Conservation (phyloP, 1,139 yeast species). For the Kurtzmaniella quercitrusa region DNA sequence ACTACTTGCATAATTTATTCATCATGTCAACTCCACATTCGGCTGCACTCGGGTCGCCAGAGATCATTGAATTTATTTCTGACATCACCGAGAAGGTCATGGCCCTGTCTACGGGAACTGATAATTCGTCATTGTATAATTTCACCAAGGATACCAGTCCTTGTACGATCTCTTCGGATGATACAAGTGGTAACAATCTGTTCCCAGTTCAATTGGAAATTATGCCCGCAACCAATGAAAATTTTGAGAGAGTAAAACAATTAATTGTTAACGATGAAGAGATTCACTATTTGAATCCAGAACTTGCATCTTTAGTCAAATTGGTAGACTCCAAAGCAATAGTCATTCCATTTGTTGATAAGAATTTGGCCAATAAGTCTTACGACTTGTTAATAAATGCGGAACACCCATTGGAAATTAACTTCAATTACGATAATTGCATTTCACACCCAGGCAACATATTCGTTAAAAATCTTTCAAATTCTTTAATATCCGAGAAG, state of each 20-base stretch:
- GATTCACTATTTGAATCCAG: constrained; percentile 2
- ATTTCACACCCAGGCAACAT: constrained; percentile 65
- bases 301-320: constrained; percentile 3
- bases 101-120: background rate
- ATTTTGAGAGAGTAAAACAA: background rate
- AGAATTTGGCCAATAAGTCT: constrained; percentile 3
- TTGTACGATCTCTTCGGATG: background rate
- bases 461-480: constrained; percentile 47
- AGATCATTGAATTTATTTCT: background rate
- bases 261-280: constrained; percentile 2
- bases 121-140: background rate
- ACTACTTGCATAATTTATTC: too few species aligned
- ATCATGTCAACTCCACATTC: background rate
- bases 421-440: constrained; percentile 34
- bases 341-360: constrained; percentile 2
- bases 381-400: constrained; percentile 1
- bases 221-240: background rate
- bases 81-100: background rate
- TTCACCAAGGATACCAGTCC: background rate
- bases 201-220: constrained; percentile 1
- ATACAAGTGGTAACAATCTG: background rate
- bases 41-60: background rate
- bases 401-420: background rate
- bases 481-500: constrained; percentile 14
- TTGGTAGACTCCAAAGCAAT: background rate